Conservation (phyloP, 352 stramenopile species). For the Stramenopiles sp. region DNA sequence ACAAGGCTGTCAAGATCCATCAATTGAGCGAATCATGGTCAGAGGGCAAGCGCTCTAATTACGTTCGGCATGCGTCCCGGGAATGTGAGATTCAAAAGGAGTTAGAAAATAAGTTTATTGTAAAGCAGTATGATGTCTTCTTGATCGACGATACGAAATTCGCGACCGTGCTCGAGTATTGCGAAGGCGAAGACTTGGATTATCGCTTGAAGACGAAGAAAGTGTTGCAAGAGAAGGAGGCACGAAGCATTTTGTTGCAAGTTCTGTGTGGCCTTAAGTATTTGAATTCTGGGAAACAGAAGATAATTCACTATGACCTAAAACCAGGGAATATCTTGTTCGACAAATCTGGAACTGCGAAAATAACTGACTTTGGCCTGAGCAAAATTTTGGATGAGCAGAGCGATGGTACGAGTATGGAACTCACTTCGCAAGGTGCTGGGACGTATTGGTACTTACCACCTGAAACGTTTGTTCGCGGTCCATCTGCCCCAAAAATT, state of each 20-base stretch:
- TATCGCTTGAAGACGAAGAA: slow-evolving; percentile 48
- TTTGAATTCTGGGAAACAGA: slow-evolving; percentile 40
- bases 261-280: slow-evolving; percentile 61
- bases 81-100: slow-evolving; percentile 72
- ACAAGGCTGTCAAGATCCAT: slow-evolving; percentile 76
- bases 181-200: slow-evolving; percentile 39
- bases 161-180: slow-evolving; percentile 73
- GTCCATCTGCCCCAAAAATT: slow-evolving; percentile 24
- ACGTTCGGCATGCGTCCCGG: slow-evolving; percentile 70
- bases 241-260: slow-evolving; percentile 58
- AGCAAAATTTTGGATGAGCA: slow-evolving; percentile 51
- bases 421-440: slow-evolving; percentile 70
- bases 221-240: slow-evolving; percentile 49
- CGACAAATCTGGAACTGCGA: slow-evolving; percentile 58
- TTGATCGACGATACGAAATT: slow-evolving; percentile 73
- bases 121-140: slow-evolving; percentile 71
- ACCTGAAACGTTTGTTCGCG: slow-evolving; percentile 68
- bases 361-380: slow-evolving; percentile 74
- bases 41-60: slow-evolving; percentile 63
- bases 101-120: slow-evolving; percentile 58
- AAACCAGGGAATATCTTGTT: slow-evolving; percentile 83
- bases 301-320: slow-evolving; percentile 77
- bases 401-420: slow-evolving; percentile 48
- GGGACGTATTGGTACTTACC: slow-evolving; percentile 85
- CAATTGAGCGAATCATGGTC: slow-evolving; percentile 61